Evolutionary conservation across 202 grass and related monocot genomes (phyloP).

Genomic region (Panicum hallii): DNA sequence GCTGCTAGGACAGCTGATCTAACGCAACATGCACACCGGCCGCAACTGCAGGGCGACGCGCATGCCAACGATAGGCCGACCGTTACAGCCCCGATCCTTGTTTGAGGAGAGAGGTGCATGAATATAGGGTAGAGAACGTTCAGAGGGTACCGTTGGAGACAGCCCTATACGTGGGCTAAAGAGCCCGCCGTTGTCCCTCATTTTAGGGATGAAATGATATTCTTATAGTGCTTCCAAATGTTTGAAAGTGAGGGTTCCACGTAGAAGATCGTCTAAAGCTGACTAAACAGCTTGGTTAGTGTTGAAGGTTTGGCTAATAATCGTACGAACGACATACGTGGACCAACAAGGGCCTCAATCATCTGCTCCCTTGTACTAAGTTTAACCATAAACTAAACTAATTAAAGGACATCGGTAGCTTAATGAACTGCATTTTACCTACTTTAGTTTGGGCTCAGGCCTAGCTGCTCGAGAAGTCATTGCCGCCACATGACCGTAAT

Average conservation of each 20-base stretch:
- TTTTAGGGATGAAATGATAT: not conserved
- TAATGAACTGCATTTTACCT: not conserved
- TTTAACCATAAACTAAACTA: not conserved
- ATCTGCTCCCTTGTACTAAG: not conserved
- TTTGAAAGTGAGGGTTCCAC: not conserved
- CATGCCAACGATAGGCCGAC: too few species aligned
- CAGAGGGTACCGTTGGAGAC: too few species aligned
- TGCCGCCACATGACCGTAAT: not conserved
- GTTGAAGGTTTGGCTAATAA: conserved; percentile 2
- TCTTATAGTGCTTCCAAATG: not conserved
- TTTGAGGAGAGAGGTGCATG: too few species aligned
- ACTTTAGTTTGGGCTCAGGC: not conserved
- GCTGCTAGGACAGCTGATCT: too few species aligned
- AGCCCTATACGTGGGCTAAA: not conserved
- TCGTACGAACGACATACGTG: not conserved
- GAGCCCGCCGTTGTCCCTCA: not conserved
- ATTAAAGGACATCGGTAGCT: not conserved
- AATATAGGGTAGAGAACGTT: too few species aligned
- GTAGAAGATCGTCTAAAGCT: not conserved
- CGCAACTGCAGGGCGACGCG: too few species aligned
- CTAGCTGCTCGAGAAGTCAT: not conserved
- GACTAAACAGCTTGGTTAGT: not conserved
- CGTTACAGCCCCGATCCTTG: too few species aligned
- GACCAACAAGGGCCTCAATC: not conserved
- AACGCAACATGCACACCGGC: too few species aligned